A percentile compares a stretch with the other conserved stretches of the same genome.
Evolutionary conservation across 257 asterid genomes (phyloP).

Genomic region (Solanum pinnatisectum): DNA sequence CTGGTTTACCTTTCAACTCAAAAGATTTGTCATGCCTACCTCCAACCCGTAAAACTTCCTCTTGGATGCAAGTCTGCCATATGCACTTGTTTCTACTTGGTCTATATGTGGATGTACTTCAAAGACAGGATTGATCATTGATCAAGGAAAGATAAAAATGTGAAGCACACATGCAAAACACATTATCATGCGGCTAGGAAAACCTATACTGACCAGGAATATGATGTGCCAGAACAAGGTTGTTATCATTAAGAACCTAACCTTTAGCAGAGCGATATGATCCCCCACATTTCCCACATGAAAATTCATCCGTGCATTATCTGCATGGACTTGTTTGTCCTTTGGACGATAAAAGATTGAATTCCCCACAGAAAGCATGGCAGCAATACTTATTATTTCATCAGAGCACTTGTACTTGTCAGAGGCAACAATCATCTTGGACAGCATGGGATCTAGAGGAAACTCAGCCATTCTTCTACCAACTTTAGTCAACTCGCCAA

Average conservation of each 20-base stretch:
- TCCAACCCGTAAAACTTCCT: not conserved
- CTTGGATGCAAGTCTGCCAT: not conserved
- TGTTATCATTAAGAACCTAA: conserved; percentile 5
- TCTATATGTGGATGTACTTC: not conserved
- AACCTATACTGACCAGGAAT: not conserved
- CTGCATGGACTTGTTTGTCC: conserved; percentile 92
- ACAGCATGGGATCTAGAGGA: conserved; percentile 91
- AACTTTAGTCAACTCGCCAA: conserved; percentile 70
- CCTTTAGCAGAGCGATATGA: conserved; percentile 86
- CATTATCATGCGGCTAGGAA: not conserved
- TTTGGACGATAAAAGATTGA: conserved; percentile 92
- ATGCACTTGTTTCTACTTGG: not conserved
- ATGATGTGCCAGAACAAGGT: not conserved
- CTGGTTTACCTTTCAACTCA: not conserved
- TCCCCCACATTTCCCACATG: conserved; percentile 96
- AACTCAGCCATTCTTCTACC: conserved; percentile 98
- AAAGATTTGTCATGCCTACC: not conserved
- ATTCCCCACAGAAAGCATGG: conserved; percentile 88
- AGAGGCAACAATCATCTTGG: conserved; percentile 92
- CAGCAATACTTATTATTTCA: conserved; percentile 84
- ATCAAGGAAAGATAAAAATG: not conserved
- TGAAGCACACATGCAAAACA: not conserved
- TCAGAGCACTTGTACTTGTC: conserved; percentile 78
- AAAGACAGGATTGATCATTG: not conserved
- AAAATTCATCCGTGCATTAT: conserved; percentile 84